Percentiles rank a stretch among this genome's conserved stretches.
Evolutionary conservation across 495 filamentous ascomycete species (phyloP).

Genomic region (Saxophila tyrrhenica): DNA sequence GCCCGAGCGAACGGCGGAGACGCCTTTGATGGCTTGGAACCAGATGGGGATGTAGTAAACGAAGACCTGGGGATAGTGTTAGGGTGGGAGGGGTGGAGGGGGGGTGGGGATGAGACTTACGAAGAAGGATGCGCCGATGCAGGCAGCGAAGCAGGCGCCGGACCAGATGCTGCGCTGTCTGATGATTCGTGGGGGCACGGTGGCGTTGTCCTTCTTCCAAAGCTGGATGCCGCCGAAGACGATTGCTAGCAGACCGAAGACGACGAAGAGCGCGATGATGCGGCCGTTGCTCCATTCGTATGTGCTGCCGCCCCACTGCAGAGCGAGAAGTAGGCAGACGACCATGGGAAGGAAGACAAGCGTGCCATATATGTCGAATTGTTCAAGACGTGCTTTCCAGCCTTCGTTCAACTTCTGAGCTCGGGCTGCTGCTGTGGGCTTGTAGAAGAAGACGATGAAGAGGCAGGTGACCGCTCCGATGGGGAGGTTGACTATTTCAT

Average conservation of each 20-base stretch:
- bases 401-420: conserved; percentile 24
- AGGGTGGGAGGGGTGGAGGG: neutral
- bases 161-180: conserved; percentile 58
- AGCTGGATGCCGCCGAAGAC: conserved; percentile 55
- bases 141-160: conserved; percentile 47
- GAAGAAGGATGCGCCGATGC: conserved; percentile 31
- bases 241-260: conserved; percentile 55
- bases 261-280: conserved; percentile 58
- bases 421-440: conserved; percentile 27
- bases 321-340: conserved; percentile 60
- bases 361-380: conserved; percentile 59
- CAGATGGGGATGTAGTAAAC: conserved; percentile 61
- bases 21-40: conserved; percentile 77
- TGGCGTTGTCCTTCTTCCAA: conserved; percentile 59
- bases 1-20: conserved; percentile 56
- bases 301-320: conserved; percentile 73
- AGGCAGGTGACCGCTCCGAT: conserved; percentile 54
- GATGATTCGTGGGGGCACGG: conserved; percentile 61
- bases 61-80: neutral
- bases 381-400: conserved; percentile 37
- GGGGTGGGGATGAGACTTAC: neutral
- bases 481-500: conserved; percentile 51
- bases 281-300: conserved; percentile 56
- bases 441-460: conserved; percentile 49
- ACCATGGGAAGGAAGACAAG: conserved; percentile 59